Base-by-base conservation (phyloP, 179 eudicot species). In the Camellia oleifera region DNA sequence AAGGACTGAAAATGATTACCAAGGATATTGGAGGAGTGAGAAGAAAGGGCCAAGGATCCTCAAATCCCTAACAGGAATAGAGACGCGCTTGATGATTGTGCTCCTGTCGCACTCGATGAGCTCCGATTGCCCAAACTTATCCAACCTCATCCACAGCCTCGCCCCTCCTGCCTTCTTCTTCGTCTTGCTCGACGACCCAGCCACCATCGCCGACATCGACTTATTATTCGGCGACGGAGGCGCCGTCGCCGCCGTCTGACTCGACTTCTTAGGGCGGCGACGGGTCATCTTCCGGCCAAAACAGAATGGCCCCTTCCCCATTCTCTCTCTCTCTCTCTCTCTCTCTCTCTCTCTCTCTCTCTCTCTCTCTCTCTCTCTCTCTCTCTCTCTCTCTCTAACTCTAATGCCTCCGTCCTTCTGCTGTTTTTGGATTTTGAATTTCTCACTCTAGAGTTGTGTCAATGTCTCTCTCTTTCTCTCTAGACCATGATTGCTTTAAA, bases 61-160 rank as follows among this genome's bases (percentile, higher is more conserved):
- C 88, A 96, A 90, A 88, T 94, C 99, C 75, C 99, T 80, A 62
- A 98, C 87, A 23, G 98, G 98, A 82, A 94, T 85, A 0, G 91
- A 86, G 42, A 85, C 94, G 2, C 97, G 91, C 77, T 87, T 91
- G 52, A 92, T 87, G 53, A 96, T 91, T 3, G 85, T 74, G 69
- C 85, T 85, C 76, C 92, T 96, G 52, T 94, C 98, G 86, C 94
- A 96, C 84, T 96, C 99, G 14, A 89, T 84, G 67, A 94, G 74
- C 80, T 96, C 99, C 54, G 97, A 88, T 48, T 88, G 88, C 5
- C 97, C 99, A 15, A 42, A 74, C 69, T 84, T 83, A 78, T 94
- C 97, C 56, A 96, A 85, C 82, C 90, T 86, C 97, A 96, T 94
- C 99, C 99, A 94, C 75, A 94, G 80, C 86, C 98, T 78, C 62